Percentiles rank a stretch among this genome's conserved stretches.
These are phyloP conservation scores for Trametes sanguinea DNA, from an alignment of 768 basidiomycete genomes.

Conservation along the genomic window DNA sequence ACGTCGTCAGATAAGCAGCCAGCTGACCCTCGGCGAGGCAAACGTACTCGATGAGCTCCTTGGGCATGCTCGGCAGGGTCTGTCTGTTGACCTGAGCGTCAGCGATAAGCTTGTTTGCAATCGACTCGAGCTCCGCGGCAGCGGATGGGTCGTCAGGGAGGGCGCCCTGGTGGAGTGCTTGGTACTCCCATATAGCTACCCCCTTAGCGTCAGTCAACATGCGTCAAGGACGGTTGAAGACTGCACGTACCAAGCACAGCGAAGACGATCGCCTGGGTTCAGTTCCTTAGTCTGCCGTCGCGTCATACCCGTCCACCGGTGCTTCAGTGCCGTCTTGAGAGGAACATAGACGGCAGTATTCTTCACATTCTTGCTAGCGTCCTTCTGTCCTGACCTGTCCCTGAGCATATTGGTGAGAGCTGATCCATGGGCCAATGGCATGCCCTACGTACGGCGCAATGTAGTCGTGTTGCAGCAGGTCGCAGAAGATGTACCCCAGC, in stretches of 20 bases:
- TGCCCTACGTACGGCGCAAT: slow-evolving; percentile 69
- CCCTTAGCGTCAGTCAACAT: background rate
- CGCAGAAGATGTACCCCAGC: slow-evolving; percentile 92
- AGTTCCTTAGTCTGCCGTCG: slow-evolving; percentile 80
- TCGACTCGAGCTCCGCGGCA: slow-evolving; percentile 58
- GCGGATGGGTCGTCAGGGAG: slow-evolving; percentile 56
- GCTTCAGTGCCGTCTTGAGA: slow-evolving; percentile 59
- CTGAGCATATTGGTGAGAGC: slow-evolving; percentile 39
- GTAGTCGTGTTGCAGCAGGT: slow-evolving; percentile 85
- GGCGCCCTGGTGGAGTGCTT: slow-evolving; percentile 53
- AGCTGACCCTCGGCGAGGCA: background rate
- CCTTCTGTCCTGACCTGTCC: slow-evolving; percentile 62
- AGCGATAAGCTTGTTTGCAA: slow-evolving; percentile 61
- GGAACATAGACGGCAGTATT: slow-evolving; percentile 65
- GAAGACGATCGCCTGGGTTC: slow-evolving; percentile 74
- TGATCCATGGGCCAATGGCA: slow-evolving; percentile 1
- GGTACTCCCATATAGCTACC: slow-evolving; percentile 83
- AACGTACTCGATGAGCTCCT: slow-evolving; percentile 62
- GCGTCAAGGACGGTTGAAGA: background rate
- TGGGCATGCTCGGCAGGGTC: slow-evolving; percentile 57
- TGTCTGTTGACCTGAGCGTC: slow-evolving; percentile 72
- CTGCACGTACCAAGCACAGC: slow-evolving; percentile 61
- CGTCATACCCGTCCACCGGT: slow-evolving; percentile 70
- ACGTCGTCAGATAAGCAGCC: background rate
- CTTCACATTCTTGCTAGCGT: slow-evolving; percentile 60